phyloP scores from a whole-genome alignment of 148 eudicot genomes.

The Rhododendron vialii region DNA sequence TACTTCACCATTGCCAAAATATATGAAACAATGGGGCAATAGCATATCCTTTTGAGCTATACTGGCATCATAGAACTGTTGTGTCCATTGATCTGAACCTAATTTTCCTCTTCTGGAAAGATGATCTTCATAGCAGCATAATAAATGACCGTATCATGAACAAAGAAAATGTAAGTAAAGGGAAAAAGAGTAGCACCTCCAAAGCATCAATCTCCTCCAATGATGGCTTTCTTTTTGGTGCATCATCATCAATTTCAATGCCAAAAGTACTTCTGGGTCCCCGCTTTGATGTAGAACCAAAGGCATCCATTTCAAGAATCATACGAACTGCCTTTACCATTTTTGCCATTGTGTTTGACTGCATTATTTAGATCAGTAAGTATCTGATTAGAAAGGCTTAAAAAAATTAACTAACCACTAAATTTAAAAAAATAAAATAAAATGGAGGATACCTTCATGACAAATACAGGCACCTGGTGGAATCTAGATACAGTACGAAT shows the following conservation, averaged over 20 bases:
- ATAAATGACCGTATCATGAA: neutral
- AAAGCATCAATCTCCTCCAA: slow-evolving; percentile 97
- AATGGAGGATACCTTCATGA: slow-evolving; percentile 51
- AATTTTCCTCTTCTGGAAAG: neutral
- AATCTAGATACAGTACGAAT: slow-evolving; percentile 89
- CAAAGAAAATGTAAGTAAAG: neutral
- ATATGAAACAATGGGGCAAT: neutral
- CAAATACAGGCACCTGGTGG: slow-evolving; percentile 90
- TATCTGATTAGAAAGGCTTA: neutral
- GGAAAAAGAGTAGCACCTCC: slow-evolving; percentile 49
- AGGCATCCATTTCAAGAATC: slow-evolving; percentile 70
- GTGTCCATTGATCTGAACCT: neutral
- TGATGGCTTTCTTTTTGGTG: slow-evolving; percentile 76
- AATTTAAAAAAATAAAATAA: neutral
- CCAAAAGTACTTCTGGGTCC: slow-evolving; percentile 38
- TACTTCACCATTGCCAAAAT: neutral
- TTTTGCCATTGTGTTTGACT: slow-evolving; percentile 96
- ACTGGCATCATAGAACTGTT: neutral
- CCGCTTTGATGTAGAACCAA: slow-evolving; percentile 35
- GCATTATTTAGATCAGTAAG: slow-evolving; percentile 18
- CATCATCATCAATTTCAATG: slow-evolving; percentile 82
- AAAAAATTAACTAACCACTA: neutral
- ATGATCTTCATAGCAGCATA: neutral
- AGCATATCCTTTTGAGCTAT: neutral
- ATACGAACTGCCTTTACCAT: slow-evolving; percentile 94